Evolutionary conservation across 2,329 filamentous ascomycete genomes (phyloP).

Genomic region (Drechslerella coelobrocha): DNA sequence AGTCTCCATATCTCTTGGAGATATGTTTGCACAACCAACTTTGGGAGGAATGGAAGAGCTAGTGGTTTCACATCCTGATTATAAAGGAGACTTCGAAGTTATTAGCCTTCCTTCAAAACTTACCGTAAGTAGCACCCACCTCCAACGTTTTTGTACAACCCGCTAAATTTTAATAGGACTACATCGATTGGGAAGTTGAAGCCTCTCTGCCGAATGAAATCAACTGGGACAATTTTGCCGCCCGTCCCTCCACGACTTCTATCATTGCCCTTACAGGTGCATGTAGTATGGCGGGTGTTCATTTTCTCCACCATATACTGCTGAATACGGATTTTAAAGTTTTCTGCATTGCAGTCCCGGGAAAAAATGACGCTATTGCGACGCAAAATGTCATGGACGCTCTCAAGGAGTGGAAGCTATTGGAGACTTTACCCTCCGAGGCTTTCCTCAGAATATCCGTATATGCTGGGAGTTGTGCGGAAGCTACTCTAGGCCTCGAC

Average conservation of each 20-base stretch:
- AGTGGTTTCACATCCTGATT: slow-evolving; percentile 17
- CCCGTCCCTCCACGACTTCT: background rate
- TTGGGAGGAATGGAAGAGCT: slow-evolving; percentile 21
- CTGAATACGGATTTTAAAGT: slow-evolving; percentile 21
- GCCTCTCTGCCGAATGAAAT: slow-evolving; percentile 21
- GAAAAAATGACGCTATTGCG: slow-evolving; percentile 12
- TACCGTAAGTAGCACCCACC: slow-evolving; percentile 5
- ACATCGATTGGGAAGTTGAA: slow-evolving; percentile 25
- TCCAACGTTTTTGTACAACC: background rate
- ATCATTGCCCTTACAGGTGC: slow-evolving; percentile 25
- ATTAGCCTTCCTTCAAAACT: slow-evolving; percentile 8
- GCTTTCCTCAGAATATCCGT: slow-evolving; percentile 18
- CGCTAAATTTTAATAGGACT: slow-evolving; percentile 12
- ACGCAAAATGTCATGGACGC: slow-evolving; percentile 13
- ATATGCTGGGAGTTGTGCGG: slow-evolving; percentile 16
- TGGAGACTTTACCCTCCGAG: slow-evolving; percentile 11
- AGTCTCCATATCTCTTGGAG: slow-evolving; percentile 20
- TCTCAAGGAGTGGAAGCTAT: slow-evolving; percentile 25
- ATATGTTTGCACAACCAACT: slow-evolving; percentile 27
- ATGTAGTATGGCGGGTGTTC: slow-evolving; percentile 20
- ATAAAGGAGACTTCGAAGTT: slow-evolving; percentile 26
- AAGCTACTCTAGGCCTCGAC: slow-evolving; percentile 19
- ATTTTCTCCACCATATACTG: slow-evolving; percentile 16
- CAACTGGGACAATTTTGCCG: slow-evolving; percentile 3
- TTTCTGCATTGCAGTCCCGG: slow-evolving; percentile 27